phyloP scores from a whole-genome alignment of 2,329 filamentous ascomycete species.

The Cladosporium sp. region DNA sequence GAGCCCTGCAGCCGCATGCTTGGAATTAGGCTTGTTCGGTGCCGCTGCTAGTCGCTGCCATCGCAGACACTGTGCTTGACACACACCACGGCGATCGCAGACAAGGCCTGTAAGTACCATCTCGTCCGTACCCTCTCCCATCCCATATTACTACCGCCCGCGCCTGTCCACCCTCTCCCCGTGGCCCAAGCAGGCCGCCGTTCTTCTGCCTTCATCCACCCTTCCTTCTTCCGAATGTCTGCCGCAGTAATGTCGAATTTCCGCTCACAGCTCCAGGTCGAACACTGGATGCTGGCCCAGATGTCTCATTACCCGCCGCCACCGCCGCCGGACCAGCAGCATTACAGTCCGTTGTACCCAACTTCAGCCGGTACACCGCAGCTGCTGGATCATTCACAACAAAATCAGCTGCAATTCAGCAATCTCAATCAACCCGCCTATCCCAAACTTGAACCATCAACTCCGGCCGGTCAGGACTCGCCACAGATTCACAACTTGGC shows the following conservation, averaged over 20 bases:
- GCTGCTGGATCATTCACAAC: conserved; percentile 28
- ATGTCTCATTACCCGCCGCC: conserved; percentile 36
- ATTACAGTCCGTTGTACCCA: conserved; percentile 32
- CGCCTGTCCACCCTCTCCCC: conserved; percentile 1
- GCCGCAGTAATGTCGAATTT: conserved; percentile 30
- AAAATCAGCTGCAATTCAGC: conserved; percentile 31
- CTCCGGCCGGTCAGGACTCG: conserved; percentile 17
- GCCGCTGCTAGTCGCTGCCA: conserved; percentile 13
- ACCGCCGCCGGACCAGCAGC: conserved; percentile 31
- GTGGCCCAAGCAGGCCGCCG: conserved; percentile 6
- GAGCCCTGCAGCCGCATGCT: conserved; percentile 13
- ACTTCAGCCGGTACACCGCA: conserved; percentile 28
- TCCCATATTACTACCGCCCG: conserved; percentile 5
- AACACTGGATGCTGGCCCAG: conserved; percentile 31
- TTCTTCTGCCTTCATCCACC: conserved; percentile 2
- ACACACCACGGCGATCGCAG: conserved; percentile 10
- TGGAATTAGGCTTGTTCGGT: conserved; percentile 10
- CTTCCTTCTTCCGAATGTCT: conserved; percentile 22
- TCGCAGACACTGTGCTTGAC: conserved; percentile 8
- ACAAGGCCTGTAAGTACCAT: conserved; percentile 11
- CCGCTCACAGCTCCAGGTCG: conserved; percentile 31
- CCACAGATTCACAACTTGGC: conserved; percentile 30
- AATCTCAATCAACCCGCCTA: conserved; percentile 31
- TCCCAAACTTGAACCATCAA: conserved; percentile 30
- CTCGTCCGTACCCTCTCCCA: conserved; percentile 6